Evolutionary conservation across 2,329 filamentous ascomycete genomes (phyloP), one percentile per base, ranked within the genome.

Genomic region (Claviceps spartinae): DNA sequence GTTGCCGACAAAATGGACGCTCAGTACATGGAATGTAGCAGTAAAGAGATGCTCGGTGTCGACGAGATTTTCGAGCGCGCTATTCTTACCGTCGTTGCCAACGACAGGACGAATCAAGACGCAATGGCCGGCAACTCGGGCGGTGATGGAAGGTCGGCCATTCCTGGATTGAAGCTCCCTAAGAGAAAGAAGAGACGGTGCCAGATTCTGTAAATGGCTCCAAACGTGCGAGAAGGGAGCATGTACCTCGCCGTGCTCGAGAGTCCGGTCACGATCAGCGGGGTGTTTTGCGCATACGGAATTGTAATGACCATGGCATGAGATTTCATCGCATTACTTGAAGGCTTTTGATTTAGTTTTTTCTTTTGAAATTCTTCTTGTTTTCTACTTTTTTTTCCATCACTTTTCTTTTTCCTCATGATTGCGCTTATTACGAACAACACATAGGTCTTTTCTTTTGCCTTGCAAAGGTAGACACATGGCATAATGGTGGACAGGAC

Each of bases 11-110:
- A 91, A 72, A 98, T 98, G 93, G 83, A 83, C 57, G 93, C 93
- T 13, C 78, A 83, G 63, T 98, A 98, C 73, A 91, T 95, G 80
- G 93, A 98, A 72, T 98, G 93, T 77, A 95, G 89, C 66, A 95
- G 88, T 70, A 97, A 97, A 72, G 93, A 96, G 71, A 93, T 95
- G 85, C 82, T 78, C 51, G 93, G 93, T 52, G 91, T 98, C 46
- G 88, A 97, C 67, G 91, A 97, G 63, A 93, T 97, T 64, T 98
- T 98, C 69, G 86, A 94, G 67, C 77, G 82, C 56, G 93, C 93
- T 52, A 90, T 98, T 65, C 81, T 90, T 62, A 91, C 86, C 49
- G 89, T 93, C 36, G 88, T 98, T 30, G 82, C 85, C 58, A 87
- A 89, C 62, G 88, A 89, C 65, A 72, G 75, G 62, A 82, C 82